Evolutionary conservation across 139 green algal genomes (phyloP).

Genomic region (Ettlia oleoabundans): DNA sequence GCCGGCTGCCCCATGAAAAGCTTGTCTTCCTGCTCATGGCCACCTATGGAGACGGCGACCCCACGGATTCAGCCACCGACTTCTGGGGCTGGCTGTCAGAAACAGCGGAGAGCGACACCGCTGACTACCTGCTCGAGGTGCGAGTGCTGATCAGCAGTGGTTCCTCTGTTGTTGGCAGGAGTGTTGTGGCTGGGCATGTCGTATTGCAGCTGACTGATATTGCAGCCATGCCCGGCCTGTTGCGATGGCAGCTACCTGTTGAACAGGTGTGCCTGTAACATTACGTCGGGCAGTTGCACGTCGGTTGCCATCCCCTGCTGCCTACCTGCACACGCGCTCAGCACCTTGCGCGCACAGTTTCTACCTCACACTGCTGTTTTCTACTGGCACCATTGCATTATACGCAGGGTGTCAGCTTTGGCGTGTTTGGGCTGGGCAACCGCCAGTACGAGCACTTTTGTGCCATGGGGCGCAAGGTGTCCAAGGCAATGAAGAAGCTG

Average conservation of each 20-base stretch:
- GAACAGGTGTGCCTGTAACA: no score
- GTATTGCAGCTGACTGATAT: no score
- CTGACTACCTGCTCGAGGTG: conserved; percentile 63
- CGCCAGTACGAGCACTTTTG: conserved; percentile 99
- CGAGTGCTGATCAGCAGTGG: no score
- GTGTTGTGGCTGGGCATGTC: background rate
- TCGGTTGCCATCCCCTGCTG: no score
- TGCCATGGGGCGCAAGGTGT: conserved; percentile 79
- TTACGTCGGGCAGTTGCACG: no score
- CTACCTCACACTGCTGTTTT: background rate
- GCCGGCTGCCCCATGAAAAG: conserved; percentile 70
- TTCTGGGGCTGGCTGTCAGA: conserved; percentile 87
- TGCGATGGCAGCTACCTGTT: no score
- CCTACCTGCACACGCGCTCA: background rate
- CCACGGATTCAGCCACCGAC: conserved; percentile 89
- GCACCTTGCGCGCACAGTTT: no score
- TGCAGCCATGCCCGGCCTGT: no score
- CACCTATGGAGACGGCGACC: conserved; percentile 98
- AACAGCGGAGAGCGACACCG: conserved; percentile 58
- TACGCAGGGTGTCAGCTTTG: conserved; percentile 70
- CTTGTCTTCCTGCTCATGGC: conserved; percentile 86
- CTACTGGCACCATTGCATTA: no score
- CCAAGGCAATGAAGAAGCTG: conserved; percentile 71
- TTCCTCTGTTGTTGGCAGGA: background rate
- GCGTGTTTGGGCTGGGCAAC: conserved; percentile 97